These are phyloP conservation scores for Aspergillus sp. DNA, from an alignment of 2,329 filamentous ascomycete species.

Conservation along the genomic window DNA sequence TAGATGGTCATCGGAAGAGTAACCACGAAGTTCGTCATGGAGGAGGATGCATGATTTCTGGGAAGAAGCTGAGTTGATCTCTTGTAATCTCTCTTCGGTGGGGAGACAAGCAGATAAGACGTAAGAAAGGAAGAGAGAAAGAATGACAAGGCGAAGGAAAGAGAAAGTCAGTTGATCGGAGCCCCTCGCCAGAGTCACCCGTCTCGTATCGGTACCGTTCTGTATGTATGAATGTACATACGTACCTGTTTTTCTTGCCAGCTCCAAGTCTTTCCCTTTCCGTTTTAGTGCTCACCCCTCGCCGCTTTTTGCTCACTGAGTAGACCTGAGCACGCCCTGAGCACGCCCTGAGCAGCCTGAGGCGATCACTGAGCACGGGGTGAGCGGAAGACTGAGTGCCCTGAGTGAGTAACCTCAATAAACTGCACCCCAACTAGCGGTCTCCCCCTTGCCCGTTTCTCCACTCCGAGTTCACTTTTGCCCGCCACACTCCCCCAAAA, in stretches of 20 bases:
- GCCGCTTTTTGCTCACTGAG: slow-evolving; percentile 13
- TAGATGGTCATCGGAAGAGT: not conserved
- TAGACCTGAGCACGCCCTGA: slow-evolving; percentile 11
- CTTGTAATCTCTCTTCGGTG: not conserved
- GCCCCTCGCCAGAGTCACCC: too few relatives aligned
- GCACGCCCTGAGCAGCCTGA: slow-evolving; percentile 10
- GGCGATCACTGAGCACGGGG: slow-evolving; percentile 6
- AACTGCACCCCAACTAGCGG: slow-evolving; percentile 1
- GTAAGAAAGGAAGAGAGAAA: not conserved
- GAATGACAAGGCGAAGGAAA: not conserved
- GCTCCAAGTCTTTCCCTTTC: slow-evolving; percentile 3
- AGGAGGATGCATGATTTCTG: not conserved
- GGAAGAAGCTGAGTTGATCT: not conserved
- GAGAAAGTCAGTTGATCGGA: not conserved
- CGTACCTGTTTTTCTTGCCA: not conserved
- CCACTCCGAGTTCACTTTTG: not conserved
- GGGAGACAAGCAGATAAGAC: not conserved
- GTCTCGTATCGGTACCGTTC: too few relatives aligned
- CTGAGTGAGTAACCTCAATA: not conserved
- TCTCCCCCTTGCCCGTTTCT: not conserved
- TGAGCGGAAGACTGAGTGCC: not conserved
- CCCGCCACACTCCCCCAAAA: not conserved
- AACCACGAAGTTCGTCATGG: not conserved
- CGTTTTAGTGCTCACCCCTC: slow-evolving; percentile 14
- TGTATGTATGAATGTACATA: too few relatives aligned